These are phyloP conservation scores for Zasmidium citrigriseum DNA, from an alignment of 2,329 filamentous ascomycete species.

Conservation along the genomic window DNA sequence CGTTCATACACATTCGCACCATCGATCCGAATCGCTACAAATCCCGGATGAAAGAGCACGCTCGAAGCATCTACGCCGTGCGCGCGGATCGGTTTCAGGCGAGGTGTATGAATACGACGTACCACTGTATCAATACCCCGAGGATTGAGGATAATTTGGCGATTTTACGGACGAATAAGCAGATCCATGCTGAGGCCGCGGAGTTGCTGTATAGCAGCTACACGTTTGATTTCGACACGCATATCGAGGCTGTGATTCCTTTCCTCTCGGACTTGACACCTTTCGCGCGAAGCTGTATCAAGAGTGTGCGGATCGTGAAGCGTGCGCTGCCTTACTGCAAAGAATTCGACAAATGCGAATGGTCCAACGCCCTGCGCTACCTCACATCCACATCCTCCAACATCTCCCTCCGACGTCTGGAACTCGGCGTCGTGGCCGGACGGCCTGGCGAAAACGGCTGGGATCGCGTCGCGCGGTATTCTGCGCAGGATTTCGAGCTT, in stretches of 20 bases:
- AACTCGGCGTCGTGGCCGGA: slow-evolving; percentile 58
- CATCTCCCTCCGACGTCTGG: slow-evolving; percentile 41
- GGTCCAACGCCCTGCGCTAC: slow-evolving; percentile 55
- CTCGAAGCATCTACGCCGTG: slow-evolving; percentile 42
- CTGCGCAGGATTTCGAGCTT: slow-evolving; percentile 50
- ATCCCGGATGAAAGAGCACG: slow-evolving; percentile 16
- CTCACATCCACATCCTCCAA: slow-evolving; percentile 35
- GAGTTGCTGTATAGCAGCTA: slow-evolving; percentile 58
- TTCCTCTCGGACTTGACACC: slow-evolving; percentile 61
- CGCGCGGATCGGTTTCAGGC: slow-evolving; percentile 45
- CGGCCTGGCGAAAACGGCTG: slow-evolving; percentile 48
- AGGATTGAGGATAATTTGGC: slow-evolving; percentile 36
- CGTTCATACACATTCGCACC: slow-evolving; percentile 45
- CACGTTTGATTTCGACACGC: slow-evolving; percentile 60
- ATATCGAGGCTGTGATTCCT: slow-evolving; percentile 61
- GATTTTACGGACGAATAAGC: slow-evolving; percentile 37
- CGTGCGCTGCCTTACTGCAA: slow-evolving; percentile 55
- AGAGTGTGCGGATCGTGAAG: slow-evolving; percentile 57
- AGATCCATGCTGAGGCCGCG: slow-evolving; percentile 58
- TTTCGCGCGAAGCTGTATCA: slow-evolving; percentile 49
- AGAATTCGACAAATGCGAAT: slow-evolving; percentile 59
- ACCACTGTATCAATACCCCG: slow-evolving; percentile 49
- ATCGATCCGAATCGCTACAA: slow-evolving; percentile 41
- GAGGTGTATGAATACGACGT: slow-evolving; percentile 55
- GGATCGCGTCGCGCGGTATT: slow-evolving; percentile 52